Evolutionary conservation across 495 filamentous ascomycete genomes (phyloP).

Genomic region (Penicillium fimorum): DNA sequence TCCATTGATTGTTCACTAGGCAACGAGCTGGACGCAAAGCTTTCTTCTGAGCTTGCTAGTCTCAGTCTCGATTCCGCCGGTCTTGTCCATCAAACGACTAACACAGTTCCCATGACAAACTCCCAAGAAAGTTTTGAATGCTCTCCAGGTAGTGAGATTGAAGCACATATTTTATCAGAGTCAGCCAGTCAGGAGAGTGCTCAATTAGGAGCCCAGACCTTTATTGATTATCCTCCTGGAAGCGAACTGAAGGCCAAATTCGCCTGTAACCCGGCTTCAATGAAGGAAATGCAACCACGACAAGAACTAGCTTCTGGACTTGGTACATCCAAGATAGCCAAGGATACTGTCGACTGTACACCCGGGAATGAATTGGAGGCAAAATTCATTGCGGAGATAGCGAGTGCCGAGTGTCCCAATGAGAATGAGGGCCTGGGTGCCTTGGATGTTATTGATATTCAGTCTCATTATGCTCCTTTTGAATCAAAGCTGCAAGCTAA

Average conservation of each 20-base stretch:
- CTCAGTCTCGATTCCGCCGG: not conserved
- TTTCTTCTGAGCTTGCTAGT: not conserved
- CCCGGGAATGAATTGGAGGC: slow-evolving; percentile 19
- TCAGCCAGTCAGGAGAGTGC: not conserved
- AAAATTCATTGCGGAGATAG: slow-evolving; percentile 8
- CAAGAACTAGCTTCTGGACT: not conserved
- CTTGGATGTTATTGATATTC: slow-evolving; percentile 50
- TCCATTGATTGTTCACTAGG: slow-evolving; percentile 15
- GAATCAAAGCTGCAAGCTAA: slow-evolving; percentile 25
- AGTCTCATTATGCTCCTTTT: slow-evolving; percentile 37
- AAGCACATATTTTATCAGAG: not conserved
- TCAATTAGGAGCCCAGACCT: not conserved
- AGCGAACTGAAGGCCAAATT: slow-evolving; percentile 17
- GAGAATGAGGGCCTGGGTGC: slow-evolving; percentile 42
- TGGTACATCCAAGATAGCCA: not conserved
- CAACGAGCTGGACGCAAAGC: slow-evolving; percentile 6
- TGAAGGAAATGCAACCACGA: slow-evolving; percentile 2
- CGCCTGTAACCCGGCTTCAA: slow-evolving; percentile 5
- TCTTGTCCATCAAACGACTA: not conserved
- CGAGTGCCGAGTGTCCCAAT: slow-evolving; percentile 2
- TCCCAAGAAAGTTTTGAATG: not conserved
- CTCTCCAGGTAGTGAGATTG: not conserved
- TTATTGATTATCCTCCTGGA: slow-evolving; percentile 18
- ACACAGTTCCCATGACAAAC: no score
- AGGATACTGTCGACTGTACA: slow-evolving; percentile 3